These are phyloP conservation scores for Myriosclerotinia duriaeana DNA, from an alignment of 2,329 filamentous ascomycete genomes.

Conservation along the genomic window DNA sequence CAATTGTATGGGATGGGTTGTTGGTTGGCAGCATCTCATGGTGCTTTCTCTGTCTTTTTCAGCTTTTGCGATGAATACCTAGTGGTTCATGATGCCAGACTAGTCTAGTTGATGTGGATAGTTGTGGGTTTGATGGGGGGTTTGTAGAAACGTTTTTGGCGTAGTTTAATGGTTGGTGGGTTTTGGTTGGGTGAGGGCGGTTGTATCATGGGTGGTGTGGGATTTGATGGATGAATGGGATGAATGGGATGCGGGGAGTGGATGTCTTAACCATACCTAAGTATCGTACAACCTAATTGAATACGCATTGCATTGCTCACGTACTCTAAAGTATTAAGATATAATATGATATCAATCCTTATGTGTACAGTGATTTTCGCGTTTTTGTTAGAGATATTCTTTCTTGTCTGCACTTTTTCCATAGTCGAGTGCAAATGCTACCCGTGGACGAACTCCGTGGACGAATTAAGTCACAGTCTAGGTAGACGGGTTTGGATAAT, in stretches of 20 bases:
- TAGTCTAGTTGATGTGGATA: too few relatives aligned
- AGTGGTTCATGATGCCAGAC: neutral
- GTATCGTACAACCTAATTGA: neutral
- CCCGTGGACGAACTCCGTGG: too few relatives aligned
- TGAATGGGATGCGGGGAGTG: neutral
- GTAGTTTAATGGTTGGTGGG: neutral
- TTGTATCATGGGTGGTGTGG: neutral
- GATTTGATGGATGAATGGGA: neutral
- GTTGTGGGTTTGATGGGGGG: neutral
- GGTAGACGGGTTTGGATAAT: too few relatives aligned
- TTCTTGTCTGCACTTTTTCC: too few relatives aligned
- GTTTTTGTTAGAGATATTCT: neutral
- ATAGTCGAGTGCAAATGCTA: too few relatives aligned
- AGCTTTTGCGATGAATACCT: slow-evolving; percentile 5
- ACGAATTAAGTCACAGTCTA: too few relatives aligned
- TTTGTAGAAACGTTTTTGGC: neutral
- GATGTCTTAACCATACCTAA: slow-evolving; percentile 1
- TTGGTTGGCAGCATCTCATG: neutral
- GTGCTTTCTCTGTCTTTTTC: neutral
- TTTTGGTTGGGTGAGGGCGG: too few relatives aligned
- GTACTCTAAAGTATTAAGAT: neutral
- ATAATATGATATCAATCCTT: neutral
- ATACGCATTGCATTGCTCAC: neutral
- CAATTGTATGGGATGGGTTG: neutral
- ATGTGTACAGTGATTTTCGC: neutral